A percentile compares a stretch with the other conserved stretches of the same genome.
These are phyloP conservation scores for Plasmodium gonderi DNA, from an alignment of 169 alveolate genomes.

Conservation along the genomic window DNA sequence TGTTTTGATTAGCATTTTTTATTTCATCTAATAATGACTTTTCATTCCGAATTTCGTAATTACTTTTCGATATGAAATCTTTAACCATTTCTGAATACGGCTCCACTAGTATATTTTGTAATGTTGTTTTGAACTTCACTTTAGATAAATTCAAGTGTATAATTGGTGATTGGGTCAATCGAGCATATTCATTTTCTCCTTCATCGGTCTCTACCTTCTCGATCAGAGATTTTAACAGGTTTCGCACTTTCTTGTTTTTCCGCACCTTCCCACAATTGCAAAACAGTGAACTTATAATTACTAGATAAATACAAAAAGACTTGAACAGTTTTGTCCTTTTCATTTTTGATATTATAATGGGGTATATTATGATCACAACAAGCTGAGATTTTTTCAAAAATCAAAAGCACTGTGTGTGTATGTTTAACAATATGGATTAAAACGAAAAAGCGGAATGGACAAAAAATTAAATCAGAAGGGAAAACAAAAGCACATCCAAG, in stretches of 20 bases:
- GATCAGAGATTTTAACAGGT: constrained; percentile 25
- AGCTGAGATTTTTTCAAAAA: too few relatives aligned
- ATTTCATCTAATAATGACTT: constrained; percentile 44
- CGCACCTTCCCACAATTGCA: constrained; percentile 11
- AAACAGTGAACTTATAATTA: background rate
- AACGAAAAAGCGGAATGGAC: too few relatives aligned
- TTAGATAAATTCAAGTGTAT: constrained; percentile 41
- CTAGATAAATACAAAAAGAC: background rate
- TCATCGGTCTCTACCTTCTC: constrained; percentile 58
- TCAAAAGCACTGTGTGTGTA: too few relatives aligned
- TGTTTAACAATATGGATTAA: too few relatives aligned
- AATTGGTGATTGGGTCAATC: constrained; percentile 66
- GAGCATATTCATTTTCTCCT: constrained; percentile 66
- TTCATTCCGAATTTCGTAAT: constrained; percentile 44
- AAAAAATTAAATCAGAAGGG: too few relatives aligned
- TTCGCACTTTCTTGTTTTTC: constrained; percentile 38
- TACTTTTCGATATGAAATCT: constrained; percentile 20
- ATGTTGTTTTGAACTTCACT: constrained; percentile 28
- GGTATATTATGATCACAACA: background rate
- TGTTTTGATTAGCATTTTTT: constrained; percentile 25
- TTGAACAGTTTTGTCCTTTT: background rate
- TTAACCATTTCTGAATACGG: constrained; percentile 64
- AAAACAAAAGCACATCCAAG: too few relatives aligned
- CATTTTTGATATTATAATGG: background rate
- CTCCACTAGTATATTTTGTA: constrained; percentile 49